A percentile compares a stretch with the other conserved stretches of the same genome.
Evolutionary conservation across 2,329 filamentous ascomycete species (phyloP).

Genomic region (Cladosporium sphaerospermum): DNA sequence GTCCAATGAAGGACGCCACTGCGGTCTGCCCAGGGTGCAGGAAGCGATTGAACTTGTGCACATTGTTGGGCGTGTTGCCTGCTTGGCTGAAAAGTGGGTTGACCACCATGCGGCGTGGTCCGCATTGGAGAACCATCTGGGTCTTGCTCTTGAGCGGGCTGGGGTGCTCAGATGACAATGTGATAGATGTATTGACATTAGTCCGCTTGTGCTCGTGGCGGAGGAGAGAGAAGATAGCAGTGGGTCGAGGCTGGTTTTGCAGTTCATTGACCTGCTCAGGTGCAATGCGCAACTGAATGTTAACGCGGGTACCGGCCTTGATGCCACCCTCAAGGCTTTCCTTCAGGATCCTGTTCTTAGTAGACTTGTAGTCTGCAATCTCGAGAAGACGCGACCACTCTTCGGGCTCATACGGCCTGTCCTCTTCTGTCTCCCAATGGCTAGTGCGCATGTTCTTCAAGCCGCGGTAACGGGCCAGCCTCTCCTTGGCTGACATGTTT

Average conservation of each 20-base stretch:
- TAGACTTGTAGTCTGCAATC: constrained; percentile 82
- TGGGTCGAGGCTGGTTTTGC: constrained; percentile 52
- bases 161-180: constrained; percentile 69
- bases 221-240: constrained; percentile 78
- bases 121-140: constrained; percentile 85
- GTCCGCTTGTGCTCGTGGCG: constrained; percentile 94
- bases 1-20: constrained; percentile 83
- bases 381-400: constrained; percentile 83
- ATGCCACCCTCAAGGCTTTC: constrained; percentile 89
- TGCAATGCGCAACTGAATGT: constrained; percentile 61
- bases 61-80: constrained; percentile 90
- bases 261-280: constrained; percentile 42
- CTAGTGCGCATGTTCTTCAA: constrained; percentile 87
- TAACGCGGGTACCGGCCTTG: constrained; percentile 72
- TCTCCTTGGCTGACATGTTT: constrained; percentile 75
- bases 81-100: constrained; percentile 84
- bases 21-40: constrained; percentile 85
- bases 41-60: constrained; percentile 93
- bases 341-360: constrained; percentile 66
- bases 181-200: constrained; percentile 82
- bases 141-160: constrained; percentile 84
- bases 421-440: constrained; percentile 82
- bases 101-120: constrained; percentile 76
- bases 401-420: constrained; percentile 77
- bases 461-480: constrained; percentile 79